Base-by-base conservation (phyloP, 2,329 filamentous ascomycete genomes). In the Sporothrix mexicana region DNA sequence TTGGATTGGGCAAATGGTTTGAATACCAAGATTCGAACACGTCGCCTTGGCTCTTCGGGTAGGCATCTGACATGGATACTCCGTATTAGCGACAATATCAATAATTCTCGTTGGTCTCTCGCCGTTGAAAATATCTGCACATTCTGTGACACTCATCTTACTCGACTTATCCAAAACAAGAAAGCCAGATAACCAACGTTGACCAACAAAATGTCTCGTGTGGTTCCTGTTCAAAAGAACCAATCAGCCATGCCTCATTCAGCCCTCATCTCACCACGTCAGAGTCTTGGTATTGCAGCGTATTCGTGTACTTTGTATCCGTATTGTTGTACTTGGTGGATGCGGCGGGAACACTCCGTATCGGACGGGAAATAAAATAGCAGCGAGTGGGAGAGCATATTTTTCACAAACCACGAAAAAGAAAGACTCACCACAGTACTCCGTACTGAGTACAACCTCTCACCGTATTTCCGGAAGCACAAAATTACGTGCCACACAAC, bases 181-280 rank as follows among this genome's bases (percentile, higher is more conserved):
- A 45, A 20, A 10, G 3, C 4, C 36, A 64, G n/a, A 23, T 13
- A 36, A 36, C 30, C 3, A 36, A 36, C 30, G 30, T 9, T 17
- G 43, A 9, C 57, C 57, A 61, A 61, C 57, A 61, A n/a, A 61
- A 36, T 15, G 59, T 10, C 59, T 23, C 10, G 17, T 13, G 2
- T 43, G 59, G 20, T 20, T 20, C 12, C 13, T 49, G 47, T 17
- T 4, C 13, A 17, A 13, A 49, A 17, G 12, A 49, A 17, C 55
- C 13, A 62, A 62, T 62, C 59, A 45, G 59, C 59, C 59, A 62
- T 23, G 59, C 8, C 36, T 62, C 8, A n/a, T 6, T 20, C 59
- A 43, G 59, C 17, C 20, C 15, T 9, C 36, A 20, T 62, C 36
- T 62, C 36, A 62, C 59, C 59, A 62, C 36, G 59, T 62, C 59